Conservation (phyloP, 2,329 filamentous ascomycete genomes). For the Beauveria medogensis region DNA sequence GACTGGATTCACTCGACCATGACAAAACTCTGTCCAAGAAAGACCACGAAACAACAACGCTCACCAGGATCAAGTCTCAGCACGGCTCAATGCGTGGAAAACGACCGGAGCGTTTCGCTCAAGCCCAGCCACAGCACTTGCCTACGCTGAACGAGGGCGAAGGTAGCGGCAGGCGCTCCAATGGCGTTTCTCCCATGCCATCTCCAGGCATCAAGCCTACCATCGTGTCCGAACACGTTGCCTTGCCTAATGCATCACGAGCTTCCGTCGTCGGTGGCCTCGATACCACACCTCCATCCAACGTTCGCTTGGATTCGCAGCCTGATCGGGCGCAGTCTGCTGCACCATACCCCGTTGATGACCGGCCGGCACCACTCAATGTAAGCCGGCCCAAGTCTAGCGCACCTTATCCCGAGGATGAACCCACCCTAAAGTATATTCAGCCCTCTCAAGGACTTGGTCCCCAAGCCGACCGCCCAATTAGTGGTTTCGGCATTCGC, state of each 20-base stretch:
- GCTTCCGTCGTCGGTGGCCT: constrained; percentile 26
- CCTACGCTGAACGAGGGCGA: constrained; percentile 41
- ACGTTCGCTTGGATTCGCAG: constrained; percentile 35
- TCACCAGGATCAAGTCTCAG: constrained; percentile 78
- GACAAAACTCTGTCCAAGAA: constrained; percentile 79
- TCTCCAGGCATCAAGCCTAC: constrained; percentile 34
- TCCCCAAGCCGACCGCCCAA: constrained; percentile 39
- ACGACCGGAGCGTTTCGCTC: constrained; percentile 52
- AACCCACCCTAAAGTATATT: constrained; percentile 28
- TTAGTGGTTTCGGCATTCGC: constrained; percentile 47
- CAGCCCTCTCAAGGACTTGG: constrained; percentile 42
- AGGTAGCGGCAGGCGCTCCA: constrained; percentile 15
- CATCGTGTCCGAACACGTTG: constrained; percentile 29
- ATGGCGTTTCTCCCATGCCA: constrained; percentile 30
- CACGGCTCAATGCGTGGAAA: constrained; percentile 61
- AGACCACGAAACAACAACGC: constrained; percentile 87
- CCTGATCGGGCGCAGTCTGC: constrained; percentile 42
- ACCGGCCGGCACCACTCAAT: constrained; percentile 45
- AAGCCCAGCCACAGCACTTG: constrained; percentile 33
- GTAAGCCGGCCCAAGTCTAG: constrained; percentile 36
- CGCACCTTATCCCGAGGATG: constrained; percentile 48
- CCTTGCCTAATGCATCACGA: constrained; percentile 41
- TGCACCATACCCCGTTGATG: constrained; percentile 65
- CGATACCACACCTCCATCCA: constrained; percentile 42
- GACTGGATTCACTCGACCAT: constrained; percentile 76